phyloP scores from a whole-genome alignment of 306 rosid genomes.

The Trichosanthes cucumerina region DNA sequence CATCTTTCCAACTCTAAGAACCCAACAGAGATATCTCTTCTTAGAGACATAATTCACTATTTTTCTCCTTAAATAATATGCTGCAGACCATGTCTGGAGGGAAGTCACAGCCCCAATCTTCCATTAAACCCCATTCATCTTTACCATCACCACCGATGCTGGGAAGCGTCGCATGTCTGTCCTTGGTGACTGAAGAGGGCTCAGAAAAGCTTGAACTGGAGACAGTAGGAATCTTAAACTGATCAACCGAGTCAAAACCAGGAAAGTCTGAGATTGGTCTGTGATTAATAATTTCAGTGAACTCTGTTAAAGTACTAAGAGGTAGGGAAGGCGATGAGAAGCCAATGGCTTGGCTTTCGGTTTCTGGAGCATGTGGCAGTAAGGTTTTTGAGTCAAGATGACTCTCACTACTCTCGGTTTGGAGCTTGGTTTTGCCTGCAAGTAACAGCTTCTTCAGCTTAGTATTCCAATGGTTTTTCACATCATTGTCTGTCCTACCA shows the following conservation, averaged over 20 bases:
- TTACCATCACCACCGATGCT: not conserved
- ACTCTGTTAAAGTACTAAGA: not conserved
- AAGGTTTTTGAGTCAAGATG: not conserved
- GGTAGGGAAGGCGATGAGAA: not conserved
- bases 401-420: not conserved
- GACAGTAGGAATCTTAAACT: not conserved
- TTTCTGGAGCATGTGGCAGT: not conserved
- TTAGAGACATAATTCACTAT: not conserved
- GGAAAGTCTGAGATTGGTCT: not conserved
- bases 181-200: not conserved
- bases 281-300: not conserved
- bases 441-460: constrained; percentile 46
- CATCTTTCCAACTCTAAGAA: not conserved
- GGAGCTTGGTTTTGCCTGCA: constrained; percentile 23
- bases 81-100: not conserved
- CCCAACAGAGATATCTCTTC: not conserved
- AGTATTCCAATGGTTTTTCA: constrained; percentile 88
- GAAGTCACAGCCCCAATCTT: not conserved
- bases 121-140: not conserved
- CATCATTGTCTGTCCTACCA: constrained; percentile 88
- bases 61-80: not conserved
- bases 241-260: not conserved
- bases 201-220: not conserved
- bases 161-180: not conserved
- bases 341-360: not conserved